Percentiles rank a stretch among this genome's conserved stretches.
Evolutionary conservation across 2,329 filamentous ascomycete species (phyloP).

Genomic region (Colletotrichum musicola): DNA sequence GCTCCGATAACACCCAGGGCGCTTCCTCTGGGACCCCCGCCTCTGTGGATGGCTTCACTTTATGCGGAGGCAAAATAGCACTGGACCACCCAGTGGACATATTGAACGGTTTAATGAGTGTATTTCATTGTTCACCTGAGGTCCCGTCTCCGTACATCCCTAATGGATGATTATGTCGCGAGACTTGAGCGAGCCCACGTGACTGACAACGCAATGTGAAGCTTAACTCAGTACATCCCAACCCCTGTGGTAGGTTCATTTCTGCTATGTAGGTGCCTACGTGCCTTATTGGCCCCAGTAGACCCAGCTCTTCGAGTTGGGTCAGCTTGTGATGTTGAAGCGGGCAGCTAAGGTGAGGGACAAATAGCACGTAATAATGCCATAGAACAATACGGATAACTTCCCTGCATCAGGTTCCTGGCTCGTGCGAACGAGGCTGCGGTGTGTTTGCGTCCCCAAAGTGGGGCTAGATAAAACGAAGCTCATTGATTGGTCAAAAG

Average conservation of each 20-base stretch:
- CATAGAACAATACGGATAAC: background rate
- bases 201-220: background rate
- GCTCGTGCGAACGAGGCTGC: constrained; percentile 20
- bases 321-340: background rate
- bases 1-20: background rate
- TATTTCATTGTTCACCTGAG: background rate
- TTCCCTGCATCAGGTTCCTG: background rate
- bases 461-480: background rate
- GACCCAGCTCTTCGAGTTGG: background rate
- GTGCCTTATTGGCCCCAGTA: background rate
- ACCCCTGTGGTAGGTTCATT: no score
- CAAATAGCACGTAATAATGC: background rate
- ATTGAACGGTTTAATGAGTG: constrained; percentile 25
- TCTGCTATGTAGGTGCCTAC: no score
- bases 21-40: constrained; percentile 3
- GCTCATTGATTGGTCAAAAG: constrained; percentile 13
- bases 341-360: background rate
- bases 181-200: background rate
- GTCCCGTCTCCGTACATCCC: background rate
- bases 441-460: background rate
- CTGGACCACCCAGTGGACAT: constrained; percentile 9
- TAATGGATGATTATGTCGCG: background rate
- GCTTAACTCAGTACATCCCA: no score
- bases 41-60: background rate
- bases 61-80: constrained; percentile 2